Conservation (phyloP, 768 basidiomycete species). For the Neoboletus brunneissimus region DNA sequence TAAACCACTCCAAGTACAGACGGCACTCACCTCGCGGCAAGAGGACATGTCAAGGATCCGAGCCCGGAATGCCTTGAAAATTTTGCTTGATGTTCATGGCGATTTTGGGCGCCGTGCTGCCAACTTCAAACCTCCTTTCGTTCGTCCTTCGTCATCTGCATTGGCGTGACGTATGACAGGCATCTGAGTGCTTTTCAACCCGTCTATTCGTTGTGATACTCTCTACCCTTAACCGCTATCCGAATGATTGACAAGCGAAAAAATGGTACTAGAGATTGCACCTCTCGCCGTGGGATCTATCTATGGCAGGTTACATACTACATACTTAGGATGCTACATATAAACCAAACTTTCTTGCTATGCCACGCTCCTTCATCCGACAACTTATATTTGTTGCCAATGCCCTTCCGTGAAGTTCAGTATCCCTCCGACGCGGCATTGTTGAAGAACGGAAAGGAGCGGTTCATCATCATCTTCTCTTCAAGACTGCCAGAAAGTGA, state of each 20-base stretch:
- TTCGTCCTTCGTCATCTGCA: conserved; percentile 18
- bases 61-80: conserved; percentile 93
- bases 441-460: conserved; percentile 42
- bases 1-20: conserved; percentile 64
- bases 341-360: not conserved
- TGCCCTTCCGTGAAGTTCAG: conserved; percentile 49
- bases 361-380: not conserved
- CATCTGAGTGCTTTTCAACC: not conserved
- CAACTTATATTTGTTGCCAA: conserved; percentile 19
- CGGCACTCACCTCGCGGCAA: conserved; percentile 62
- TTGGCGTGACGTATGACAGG: conserved; percentile 14
- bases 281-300: not conserved
- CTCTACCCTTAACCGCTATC: conserved; percentile 17
- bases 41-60: conserved; percentile 87
- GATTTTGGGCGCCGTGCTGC: conserved; percentile 71
- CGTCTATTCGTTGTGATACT: not conserved
- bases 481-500: conserved; percentile 52
- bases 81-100: conserved; percentile 85
- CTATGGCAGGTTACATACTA: conserved; percentile 4
- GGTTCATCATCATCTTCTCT: conserved; percentile 68
- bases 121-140: conserved; percentile 28
- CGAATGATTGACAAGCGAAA: conserved; percentile 16
- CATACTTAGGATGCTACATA: not conserved
- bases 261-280: conserved; percentile 11
- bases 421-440: conserved; percentile 35